Conservation (phyloP, 345 rosid genomes). For the Citrus cavaleriei region DNA sequence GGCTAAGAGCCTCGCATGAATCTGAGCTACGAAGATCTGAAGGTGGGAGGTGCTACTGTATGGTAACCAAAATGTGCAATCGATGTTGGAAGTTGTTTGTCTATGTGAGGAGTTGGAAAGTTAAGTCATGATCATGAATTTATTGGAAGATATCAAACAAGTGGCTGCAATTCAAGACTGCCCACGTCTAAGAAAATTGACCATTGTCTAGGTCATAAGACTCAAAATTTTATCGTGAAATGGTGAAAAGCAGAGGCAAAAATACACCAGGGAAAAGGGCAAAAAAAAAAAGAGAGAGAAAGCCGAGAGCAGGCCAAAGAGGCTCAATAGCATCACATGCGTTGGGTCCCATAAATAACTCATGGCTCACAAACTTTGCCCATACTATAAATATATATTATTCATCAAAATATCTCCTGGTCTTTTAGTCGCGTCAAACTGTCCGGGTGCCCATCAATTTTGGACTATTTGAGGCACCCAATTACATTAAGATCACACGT, state of each 20-base stretch:
- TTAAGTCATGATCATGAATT: not conserved
- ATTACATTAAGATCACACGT: too few species aligned
- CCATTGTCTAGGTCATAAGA: not conserved
- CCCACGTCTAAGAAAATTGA: not conserved
- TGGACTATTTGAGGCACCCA: not conserved
- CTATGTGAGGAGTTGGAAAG: not conserved
- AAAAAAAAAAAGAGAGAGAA: not conserved
- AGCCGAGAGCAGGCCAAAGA: not conserved
- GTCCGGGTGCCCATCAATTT: not conserved
- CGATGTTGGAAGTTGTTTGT: not conserved
- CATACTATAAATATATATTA: not conserved
- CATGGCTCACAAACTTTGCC: constrained; percentile 3
- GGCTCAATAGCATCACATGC: constrained; percentile 28
- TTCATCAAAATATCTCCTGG: constrained; percentile 4
- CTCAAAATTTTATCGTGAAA: not conserved
- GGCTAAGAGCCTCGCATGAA: not conserved
- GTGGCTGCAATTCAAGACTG: not conserved
- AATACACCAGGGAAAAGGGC: not conserved
- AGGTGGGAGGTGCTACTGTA: too few species aligned
- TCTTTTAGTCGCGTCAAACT: not conserved
- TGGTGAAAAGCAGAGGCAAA: not conserved
- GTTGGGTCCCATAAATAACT: constrained; percentile 24
- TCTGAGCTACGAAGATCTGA: too few species aligned
- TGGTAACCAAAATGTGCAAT: too few species aligned
- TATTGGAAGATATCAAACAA: not conserved